These are phyloP conservation scores for Cercis canadensis DNA, from an alignment of 306 rosid species.

Conservation along the genomic window DNA sequence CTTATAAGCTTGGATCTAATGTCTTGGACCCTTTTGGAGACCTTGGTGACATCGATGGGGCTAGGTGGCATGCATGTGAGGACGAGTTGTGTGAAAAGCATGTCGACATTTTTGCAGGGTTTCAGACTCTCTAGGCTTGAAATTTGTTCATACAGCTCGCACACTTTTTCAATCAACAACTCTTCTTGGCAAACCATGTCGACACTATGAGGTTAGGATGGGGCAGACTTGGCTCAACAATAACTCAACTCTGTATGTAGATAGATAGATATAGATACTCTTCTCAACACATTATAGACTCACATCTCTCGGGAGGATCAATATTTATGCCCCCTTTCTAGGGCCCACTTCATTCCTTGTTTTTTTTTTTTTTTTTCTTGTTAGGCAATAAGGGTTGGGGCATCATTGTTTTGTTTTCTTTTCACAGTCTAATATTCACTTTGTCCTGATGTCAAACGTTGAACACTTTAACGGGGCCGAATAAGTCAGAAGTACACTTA, in stretches of 20 bases:
- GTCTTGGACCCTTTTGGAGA: slow-evolving; percentile 50
- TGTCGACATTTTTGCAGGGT: slow-evolving; percentile 87
- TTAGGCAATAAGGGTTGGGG: too few species aligned
- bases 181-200: slow-evolving; percentile 81
- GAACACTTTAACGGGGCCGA: too few species aligned
- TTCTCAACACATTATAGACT: not conserved
- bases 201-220: slow-evolving; percentile 58
- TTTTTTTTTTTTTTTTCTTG: not conserved
- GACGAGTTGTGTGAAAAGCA: slow-evolving; percentile 75
- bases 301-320: not conserved
- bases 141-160: slow-evolving; percentile 62
- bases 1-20: slow-evolving; percentile 64
- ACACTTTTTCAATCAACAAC: slow-evolving; percentile 52
- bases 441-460: too few species aligned
- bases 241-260: not conserved
- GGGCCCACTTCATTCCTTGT: slow-evolving; percentile 6
- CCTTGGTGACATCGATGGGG: slow-evolving; percentile 65
- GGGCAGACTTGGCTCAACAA: slow-evolving; percentile 1
- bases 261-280: not conserved
- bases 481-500: too few species aligned
- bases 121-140: slow-evolving; percentile 66
- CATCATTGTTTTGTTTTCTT: too few species aligned
- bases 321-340: slow-evolving; percentile 22
- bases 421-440: too few species aligned
- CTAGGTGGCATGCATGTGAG: slow-evolving; percentile 77